Evolutionary conservation across 257 asterid genomes (phyloP).

Genomic region (Petunia secreta): DNA sequence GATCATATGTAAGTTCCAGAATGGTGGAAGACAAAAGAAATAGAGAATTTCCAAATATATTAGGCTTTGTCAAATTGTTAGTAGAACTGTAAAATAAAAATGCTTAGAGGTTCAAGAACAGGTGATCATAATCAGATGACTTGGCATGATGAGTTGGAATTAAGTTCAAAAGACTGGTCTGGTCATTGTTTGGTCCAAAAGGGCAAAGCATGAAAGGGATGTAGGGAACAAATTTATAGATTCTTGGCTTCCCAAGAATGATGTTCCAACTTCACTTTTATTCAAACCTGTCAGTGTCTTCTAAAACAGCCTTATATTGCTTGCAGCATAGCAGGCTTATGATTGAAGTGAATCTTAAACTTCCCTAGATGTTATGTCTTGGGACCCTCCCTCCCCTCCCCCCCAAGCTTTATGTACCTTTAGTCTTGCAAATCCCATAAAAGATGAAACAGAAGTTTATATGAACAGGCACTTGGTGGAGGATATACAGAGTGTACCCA

Average conservation of each 20-base stretch:
- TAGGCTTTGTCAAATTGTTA: background rate
- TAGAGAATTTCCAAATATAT: background rate
- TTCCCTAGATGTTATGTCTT: constrained; percentile 46
- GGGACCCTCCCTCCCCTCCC: constrained; percentile 33
- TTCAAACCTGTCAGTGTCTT: constrained; percentile 88
- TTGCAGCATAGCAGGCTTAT: constrained; percentile 63
- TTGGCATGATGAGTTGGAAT: constrained; percentile 35
- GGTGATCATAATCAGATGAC: constrained; percentile 31
- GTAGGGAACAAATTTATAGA: constrained; percentile 64
- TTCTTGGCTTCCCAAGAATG: constrained; percentile 85
- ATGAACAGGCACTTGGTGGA: constrained; percentile 32
- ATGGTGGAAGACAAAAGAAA: too few relatives aligned
- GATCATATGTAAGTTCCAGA: background rate
- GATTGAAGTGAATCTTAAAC: constrained; percentile 72
- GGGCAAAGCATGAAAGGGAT: constrained; percentile 51
- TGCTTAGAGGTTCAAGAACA: constrained; percentile 1
- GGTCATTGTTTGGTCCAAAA: constrained; percentile 56
- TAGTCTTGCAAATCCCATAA: constrained; percentile 55
- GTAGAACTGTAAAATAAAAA: background rate
- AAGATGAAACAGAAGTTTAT: constrained; percentile 35
- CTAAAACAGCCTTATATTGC: constrained; percentile 74
- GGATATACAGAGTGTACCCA: constrained; percentile 29
- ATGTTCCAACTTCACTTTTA: constrained; percentile 56
- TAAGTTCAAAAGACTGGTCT: constrained; percentile 13
- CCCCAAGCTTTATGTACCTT: constrained; percentile 49